Conservation (phyloP, 163 green algal species). For the Scenedesmus sp. region DNA sequence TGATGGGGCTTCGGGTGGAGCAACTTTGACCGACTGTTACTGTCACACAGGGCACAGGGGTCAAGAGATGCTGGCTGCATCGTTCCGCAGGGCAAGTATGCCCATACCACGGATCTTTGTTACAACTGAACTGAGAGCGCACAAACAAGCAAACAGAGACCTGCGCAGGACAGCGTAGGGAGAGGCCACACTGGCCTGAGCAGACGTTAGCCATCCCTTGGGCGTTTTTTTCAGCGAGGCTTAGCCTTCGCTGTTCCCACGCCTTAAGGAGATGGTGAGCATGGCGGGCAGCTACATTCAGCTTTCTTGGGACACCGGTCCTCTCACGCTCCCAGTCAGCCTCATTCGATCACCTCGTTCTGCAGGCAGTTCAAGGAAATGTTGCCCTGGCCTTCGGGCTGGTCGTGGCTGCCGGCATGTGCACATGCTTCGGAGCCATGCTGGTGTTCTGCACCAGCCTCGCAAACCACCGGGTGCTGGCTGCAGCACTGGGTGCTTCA, state of each 20-base stretch:
- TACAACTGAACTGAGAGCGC: background rate
- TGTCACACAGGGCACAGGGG: background rate
- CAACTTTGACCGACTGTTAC: conserved; percentile 3
- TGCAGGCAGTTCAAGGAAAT: conserved; percentile 53
- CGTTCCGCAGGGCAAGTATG: background rate
- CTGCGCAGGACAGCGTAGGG: conserved; percentile 6
- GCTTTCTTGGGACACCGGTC: background rate
- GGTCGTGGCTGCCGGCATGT: conserved; percentile 73
- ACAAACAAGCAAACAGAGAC: background rate
- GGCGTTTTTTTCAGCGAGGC: conserved; percentile 42
- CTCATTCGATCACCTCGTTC: background rate
- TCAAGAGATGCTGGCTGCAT: background rate
- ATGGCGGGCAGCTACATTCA: background rate
- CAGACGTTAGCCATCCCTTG: background rate
- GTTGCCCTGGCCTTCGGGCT: conserved; percentile 80
- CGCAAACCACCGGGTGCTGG: conserved; percentile 70
- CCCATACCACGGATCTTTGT: background rate
- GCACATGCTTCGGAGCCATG: conserved; percentile 71
- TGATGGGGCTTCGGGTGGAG: background rate
- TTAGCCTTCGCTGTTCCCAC: conserved; percentile 25
- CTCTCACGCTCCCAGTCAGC: background rate
- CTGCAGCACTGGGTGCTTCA: conserved; percentile 70
- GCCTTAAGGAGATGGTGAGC: background rate
- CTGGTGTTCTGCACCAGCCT: conserved; percentile 75
- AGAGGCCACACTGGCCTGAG: background rate